Conservation (phyloP, 257 asterid species). For the Capsicum chinense region DNA sequence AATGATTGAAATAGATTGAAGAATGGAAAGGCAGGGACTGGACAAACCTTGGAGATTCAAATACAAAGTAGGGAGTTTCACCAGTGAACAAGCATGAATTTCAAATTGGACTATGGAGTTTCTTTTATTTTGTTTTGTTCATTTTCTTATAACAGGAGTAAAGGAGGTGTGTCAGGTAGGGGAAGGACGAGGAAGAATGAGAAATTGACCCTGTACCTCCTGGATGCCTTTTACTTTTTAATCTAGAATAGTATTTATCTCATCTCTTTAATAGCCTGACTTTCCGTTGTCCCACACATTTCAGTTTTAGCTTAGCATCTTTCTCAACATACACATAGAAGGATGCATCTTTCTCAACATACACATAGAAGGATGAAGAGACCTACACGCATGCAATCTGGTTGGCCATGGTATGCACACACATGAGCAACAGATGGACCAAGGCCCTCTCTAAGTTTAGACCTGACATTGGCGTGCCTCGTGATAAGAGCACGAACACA, state of each 20-base stretch:
- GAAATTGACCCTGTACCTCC: background rate
- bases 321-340: constrained; percentile 1
- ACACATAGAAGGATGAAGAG: constrained; percentile 28
- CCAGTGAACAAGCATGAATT: background rate
- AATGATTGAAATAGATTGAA: too few species aligned
- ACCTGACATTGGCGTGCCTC: constrained; percentile 81
- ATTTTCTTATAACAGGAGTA: background rate
- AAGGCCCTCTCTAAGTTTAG: constrained; percentile 93
- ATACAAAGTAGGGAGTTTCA: constrained; percentile 3
- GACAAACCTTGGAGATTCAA: background rate
- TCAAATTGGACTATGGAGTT: background rate
- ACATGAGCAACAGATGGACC: constrained; percentile 99
- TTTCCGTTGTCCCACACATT: constrained; percentile 23
- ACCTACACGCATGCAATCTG: constrained; percentile 98
- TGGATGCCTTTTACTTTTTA: background rate
- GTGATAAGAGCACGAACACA: constrained; percentile 89
- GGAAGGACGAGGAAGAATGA: constrained; percentile 1
- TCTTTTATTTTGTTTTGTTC: background rate
- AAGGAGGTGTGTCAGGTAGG: background rate
- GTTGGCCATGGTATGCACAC: constrained; percentile 99
- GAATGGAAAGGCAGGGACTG: too few species aligned
- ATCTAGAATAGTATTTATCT: constrained; percentile 1
- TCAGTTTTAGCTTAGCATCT: constrained; percentile 2
- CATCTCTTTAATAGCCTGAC: background rate
- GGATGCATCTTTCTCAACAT: constrained; percentile 12